phyloP scores from a whole-genome alignment of 2,329 filamentous ascomycete genomes.

The Pseudogymnoascus sp. region DNA sequence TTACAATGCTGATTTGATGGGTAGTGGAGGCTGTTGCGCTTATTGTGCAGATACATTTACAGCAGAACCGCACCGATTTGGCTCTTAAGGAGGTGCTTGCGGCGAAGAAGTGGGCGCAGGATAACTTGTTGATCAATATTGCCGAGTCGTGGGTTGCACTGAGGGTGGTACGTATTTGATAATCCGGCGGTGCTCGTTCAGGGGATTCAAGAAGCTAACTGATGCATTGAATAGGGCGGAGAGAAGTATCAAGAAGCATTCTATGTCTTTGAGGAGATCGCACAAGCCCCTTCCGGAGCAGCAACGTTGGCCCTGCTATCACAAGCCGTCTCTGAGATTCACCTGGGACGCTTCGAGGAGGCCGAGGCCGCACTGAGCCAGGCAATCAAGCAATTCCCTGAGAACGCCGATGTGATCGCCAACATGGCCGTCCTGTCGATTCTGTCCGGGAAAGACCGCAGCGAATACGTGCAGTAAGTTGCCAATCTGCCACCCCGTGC shows the following conservation, averaged over 20 bases:
- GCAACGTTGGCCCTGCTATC: conserved; percentile 70
- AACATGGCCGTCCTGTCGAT: conserved; percentile 75
- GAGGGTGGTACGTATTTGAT: conserved; percentile 55
- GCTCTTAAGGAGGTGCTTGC: conserved; percentile 81
- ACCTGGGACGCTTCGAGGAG: conserved; percentile 81
- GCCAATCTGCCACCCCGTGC: background rate
- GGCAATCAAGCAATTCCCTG: conserved; percentile 65
- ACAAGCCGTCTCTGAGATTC: conserved; percentile 85
- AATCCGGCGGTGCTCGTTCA: background rate
- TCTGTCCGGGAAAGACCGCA: conserved; percentile 63
- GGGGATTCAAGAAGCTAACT: conserved; percentile 17
- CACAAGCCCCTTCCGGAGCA: conserved; percentile 74
- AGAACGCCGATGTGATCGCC: conserved; percentile 67
- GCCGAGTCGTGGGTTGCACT: conserved; percentile 93
- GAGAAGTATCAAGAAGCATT: conserved; percentile 95
- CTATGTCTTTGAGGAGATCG: conserved; percentile 95
- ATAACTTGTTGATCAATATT: conserved; percentile 85
- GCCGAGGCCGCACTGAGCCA: conserved; percentile 79
- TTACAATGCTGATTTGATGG: conserved; percentile 15
- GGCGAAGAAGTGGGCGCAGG: conserved; percentile 89
- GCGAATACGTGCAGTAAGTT: conserved; percentile 53
- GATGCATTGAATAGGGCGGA: conserved; percentile 56
- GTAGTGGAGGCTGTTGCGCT: conserved; percentile 70
- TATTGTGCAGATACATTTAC: conserved; percentile 84
- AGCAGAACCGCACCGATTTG: conserved; percentile 85